phyloP scores from a whole-genome alignment of 202 grass and related monocot genomes.

The Cymbopogon flexuosus region DNA sequence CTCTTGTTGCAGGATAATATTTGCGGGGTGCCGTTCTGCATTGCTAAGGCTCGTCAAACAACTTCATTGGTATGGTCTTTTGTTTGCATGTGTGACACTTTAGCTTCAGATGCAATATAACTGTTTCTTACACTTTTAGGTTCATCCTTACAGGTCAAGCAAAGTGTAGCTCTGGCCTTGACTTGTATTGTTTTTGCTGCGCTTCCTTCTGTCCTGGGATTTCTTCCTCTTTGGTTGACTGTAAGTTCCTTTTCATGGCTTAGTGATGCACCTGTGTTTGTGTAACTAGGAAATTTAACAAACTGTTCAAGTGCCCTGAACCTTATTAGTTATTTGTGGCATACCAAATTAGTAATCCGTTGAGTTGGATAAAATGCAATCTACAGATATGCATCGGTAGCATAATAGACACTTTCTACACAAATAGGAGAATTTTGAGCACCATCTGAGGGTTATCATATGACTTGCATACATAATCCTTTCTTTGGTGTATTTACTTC shows the following conservation, averaged over 20 bases:
- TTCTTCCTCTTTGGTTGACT: conserved; percentile 98
- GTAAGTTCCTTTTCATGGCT: conserved; percentile 44
- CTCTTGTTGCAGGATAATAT: conserved; percentile 87
- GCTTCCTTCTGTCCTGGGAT: conserved; percentile 91
- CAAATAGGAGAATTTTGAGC: neutral
- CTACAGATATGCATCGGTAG: neutral
- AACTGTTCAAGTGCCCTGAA: neutral
- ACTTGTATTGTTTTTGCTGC: conserved; percentile 84
- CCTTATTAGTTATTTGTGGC: neutral
- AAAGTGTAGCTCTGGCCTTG: conserved; percentile 96
- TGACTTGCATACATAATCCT: neutral
- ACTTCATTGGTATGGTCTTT: conserved; percentile 65
- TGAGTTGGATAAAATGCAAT: neutral
- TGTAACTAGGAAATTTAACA: neutral
- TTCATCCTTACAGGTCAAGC: conserved; percentile 78
- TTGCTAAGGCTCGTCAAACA: conserved; percentile 93
- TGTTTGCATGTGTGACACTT: neutral
- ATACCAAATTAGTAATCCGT: conserved; percentile 4
- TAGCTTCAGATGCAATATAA: conserved; percentile 24
- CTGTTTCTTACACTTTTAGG: conserved; percentile 15
- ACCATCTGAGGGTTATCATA: neutral
- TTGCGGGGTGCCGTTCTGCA: conserved; percentile 74
- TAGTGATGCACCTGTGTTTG: neutral
- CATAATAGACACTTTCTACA: neutral
- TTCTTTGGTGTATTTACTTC: neutral